Percentiles rank a stretch among this genome's conserved stretches.
Conservation (phyloP, 2,329 filamentous ascomycete species). For the Hypoxylon sp. region DNA sequence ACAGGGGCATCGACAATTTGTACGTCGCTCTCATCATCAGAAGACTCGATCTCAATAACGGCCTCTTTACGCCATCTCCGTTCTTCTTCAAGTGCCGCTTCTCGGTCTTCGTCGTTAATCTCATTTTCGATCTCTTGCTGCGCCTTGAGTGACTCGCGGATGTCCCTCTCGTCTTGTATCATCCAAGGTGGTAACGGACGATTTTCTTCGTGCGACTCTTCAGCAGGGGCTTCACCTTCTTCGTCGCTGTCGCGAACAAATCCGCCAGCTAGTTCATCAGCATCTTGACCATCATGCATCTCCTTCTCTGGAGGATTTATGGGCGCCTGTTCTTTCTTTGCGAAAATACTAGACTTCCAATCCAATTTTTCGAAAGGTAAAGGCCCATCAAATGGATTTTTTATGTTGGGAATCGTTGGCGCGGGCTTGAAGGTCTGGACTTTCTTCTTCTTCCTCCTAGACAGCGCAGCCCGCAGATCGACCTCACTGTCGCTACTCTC, state of each 20-base stretch:
- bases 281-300: constrained; percentile 6
- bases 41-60: constrained; percentile 69
- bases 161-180: constrained; percentile 65
- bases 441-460: constrained; percentile 69
- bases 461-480: constrained; percentile 79
- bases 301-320: constrained; percentile 35
- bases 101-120: constrained; percentile 70
- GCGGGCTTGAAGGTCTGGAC: constrained; percentile 45
- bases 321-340: constrained; percentile 47
- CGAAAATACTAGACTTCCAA: constrained; percentile 68
- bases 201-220: constrained; percentile 50
- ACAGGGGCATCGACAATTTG: constrained; percentile 63
- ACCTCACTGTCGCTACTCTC: constrained; percentile 78
- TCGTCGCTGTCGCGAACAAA: constrained; percentile 45
- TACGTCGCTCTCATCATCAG: constrained; percentile 64
- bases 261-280: constrained; percentile 47
- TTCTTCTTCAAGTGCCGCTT: constrained; percentile 64
- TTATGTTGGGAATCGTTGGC: constrained; percentile 58
- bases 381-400: constrained; percentile 76
- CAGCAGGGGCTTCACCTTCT: constrained; percentile 43
- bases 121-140: constrained; percentile 64
- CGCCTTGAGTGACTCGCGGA: constrained; percentile 68
- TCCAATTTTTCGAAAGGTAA: constrained; percentile 90
- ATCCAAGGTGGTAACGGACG: constrained; percentile 82
- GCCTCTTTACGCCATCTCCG: constrained; percentile 54